These are phyloP conservation scores for Aspergillus costaricaensis DNA, from an alignment of 2,329 filamentous ascomycete species.

Conservation along the genomic window DNA sequence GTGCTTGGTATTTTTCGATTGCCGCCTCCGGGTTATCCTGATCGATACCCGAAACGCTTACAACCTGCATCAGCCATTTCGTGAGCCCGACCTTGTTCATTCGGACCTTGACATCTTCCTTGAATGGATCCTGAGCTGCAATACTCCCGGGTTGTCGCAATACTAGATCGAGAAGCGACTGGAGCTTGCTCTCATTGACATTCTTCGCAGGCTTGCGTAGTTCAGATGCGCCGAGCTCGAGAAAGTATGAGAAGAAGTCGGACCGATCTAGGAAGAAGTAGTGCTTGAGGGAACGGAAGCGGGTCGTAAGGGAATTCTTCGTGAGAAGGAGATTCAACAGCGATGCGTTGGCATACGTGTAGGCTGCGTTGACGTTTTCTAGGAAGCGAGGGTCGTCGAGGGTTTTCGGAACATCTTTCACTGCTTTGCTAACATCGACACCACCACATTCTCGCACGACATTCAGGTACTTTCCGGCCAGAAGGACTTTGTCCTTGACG, in stretches of 20 bases:
- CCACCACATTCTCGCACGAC: slow-evolving; percentile 96
- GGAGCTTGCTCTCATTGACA: slow-evolving; percentile 90
- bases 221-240: slow-evolving; percentile 87
- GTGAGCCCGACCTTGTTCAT: slow-evolving; percentile 95
- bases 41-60: slow-evolving; percentile 94
- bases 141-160: slow-evolving; percentile 94
- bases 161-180: slow-evolving; percentile 92
- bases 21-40: slow-evolving; percentile 67
- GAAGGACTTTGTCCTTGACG: slow-evolving; percentile 89
- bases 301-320: slow-evolving; percentile 83
- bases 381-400: slow-evolving; percentile 91
- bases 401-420: slow-evolving; percentile 82
- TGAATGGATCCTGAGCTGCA: slow-evolving; percentile 92
- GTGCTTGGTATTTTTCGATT: slow-evolving; percentile 71
- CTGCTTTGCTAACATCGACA: slow-evolving; percentile 86
- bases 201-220: slow-evolving; percentile 83
- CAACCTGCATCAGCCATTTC: slow-evolving; percentile 91
- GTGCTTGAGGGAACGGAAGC: slow-evolving; percentile 89
- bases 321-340: slow-evolving; percentile 88
- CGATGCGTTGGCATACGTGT: slow-evolving; percentile 92
- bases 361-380: slow-evolving; percentile 93
- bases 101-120: slow-evolving; percentile 95
- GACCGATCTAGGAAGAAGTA: slow-evolving; percentile 99
- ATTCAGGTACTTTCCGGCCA: slow-evolving; percentile 97
- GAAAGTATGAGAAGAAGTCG: slow-evolving; percentile 97